phyloP scores from a whole-genome alignment of 2,329 filamentous ascomycete species.

The Aaosphaeria arxii region DNA sequence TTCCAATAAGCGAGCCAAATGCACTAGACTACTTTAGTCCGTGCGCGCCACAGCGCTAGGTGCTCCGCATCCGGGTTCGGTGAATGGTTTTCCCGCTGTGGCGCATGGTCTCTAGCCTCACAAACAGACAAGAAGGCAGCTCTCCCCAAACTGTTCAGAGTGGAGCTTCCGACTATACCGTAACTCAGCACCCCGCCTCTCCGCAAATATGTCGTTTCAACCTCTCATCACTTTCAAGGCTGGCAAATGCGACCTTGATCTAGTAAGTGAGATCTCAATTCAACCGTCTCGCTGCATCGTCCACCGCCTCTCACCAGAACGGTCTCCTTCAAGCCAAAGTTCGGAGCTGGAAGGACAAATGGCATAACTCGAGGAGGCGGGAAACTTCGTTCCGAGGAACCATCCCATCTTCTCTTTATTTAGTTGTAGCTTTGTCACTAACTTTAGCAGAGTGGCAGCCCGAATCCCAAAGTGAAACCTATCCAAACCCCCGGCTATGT shows the following conservation, averaged over 20 bases:
- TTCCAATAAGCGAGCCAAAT: neutral
- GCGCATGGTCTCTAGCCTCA: too few species aligned
- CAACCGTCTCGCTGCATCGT: too few species aligned
- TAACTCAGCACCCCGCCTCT: neutral
- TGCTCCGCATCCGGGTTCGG: too few species aligned
- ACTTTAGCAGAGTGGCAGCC: constrained; percentile 17
- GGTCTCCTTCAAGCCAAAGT: too few species aligned
- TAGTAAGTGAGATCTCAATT: constrained; percentile 36
- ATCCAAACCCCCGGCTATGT: constrained; percentile 76
- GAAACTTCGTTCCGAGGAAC: too few species aligned
- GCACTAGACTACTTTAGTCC: too few species aligned
- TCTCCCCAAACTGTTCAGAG: neutral
- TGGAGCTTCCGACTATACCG: neutral
- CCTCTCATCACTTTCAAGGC: constrained; percentile 97
- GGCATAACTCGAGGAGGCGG: too few species aligned
- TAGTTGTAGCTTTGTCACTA: constrained; percentile 8
- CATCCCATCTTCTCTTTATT: constrained; percentile 32
- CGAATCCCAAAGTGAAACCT: constrained; percentile 63
- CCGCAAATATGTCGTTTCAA: constrained; percentile 66
- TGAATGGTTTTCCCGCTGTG: too few species aligned
- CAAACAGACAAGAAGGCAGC: too few species aligned
- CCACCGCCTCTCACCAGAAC: too few species aligned
- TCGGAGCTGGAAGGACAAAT: too few species aligned
- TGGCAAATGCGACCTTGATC: constrained; percentile 80
- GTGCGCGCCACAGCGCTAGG: too few species aligned